A percentile compares a stretch with the other conserved stretches of the same genome.
Conservation (phyloP, 805 yeast species). For the Pichia ethanolica region DNA sequence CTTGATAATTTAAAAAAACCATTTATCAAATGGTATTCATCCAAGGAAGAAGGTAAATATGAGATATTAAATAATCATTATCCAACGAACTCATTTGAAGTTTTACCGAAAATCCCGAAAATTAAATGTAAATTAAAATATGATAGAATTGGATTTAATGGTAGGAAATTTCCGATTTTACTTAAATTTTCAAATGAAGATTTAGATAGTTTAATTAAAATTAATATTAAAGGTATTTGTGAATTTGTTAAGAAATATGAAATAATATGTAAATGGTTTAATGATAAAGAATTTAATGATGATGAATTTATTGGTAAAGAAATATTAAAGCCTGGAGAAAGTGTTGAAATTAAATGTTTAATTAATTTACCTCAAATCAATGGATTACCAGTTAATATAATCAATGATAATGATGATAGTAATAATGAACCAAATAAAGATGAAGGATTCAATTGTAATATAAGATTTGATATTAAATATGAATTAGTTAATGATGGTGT, state of each 20-base stretch:
- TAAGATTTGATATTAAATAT: conserved; percentile 13
- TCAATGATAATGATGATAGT: not conserved
- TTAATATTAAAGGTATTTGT: not conserved
- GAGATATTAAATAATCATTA: conserved; percentile 10
- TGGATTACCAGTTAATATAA: conserved; percentile 7
- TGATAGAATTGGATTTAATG: conserved; percentile 24
- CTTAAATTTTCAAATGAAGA: conserved; percentile 24
- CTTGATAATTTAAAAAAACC: not conserved
- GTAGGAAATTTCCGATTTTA: conserved; percentile 24
- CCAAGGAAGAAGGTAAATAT: conserved; percentile 4
- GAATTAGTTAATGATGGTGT: conserved; percentile 3
- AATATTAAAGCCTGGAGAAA: conserved; percentile 4
- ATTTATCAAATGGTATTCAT: conserved; percentile 7
- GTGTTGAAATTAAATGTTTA: conserved; percentile 2
- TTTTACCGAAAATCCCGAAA: conserved; percentile 35
- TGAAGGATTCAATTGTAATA: conserved; percentile 9
- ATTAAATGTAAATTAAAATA: conserved; percentile 21
- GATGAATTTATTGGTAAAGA: not conserved
- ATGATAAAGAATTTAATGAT: conserved; percentile 2
- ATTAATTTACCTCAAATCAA: conserved; percentile 18
- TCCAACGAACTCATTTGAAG: conserved; percentile 18
- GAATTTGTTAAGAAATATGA: conserved; percentile 4
- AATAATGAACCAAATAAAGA: not conserved
- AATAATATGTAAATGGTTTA: conserved; percentile 16
- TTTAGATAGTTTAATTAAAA: conserved; percentile 16